These are phyloP conservation scores for Phialemoniopsis sp. DNA, from an alignment of 2,329 filamentous ascomycete genomes.

Conservation along the genomic window DNA sequence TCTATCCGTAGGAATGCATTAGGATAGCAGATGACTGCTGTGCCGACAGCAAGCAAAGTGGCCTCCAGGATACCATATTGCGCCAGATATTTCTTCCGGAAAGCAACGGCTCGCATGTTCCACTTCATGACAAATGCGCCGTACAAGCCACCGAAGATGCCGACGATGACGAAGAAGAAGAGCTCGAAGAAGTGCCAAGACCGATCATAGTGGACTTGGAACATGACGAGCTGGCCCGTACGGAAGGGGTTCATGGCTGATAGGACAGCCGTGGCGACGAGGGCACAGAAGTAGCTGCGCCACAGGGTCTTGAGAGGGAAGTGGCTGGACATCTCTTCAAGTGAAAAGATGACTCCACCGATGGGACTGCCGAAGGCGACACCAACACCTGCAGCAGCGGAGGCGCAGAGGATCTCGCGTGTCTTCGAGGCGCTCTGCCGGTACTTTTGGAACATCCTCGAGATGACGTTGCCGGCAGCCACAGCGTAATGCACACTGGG, in stretches of 20 bases:
- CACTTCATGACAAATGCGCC: constrained; percentile 97
- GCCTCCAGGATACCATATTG: constrained; percentile 85
- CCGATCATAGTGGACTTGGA: constrained; percentile 92
- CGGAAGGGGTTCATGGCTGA: constrained; percentile 97
- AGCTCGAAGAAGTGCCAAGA: constrained; percentile 98
- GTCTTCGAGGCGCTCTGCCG: constrained; percentile 89
- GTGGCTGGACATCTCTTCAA: constrained; percentile 96
- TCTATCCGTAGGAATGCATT: constrained; percentile 95
- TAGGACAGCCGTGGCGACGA: constrained; percentile 89
- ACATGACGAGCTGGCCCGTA: constrained; percentile 98
- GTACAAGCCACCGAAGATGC: constrained; percentile 90
- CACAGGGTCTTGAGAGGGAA: constrained; percentile 97
- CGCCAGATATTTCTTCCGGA: constrained; percentile 86
- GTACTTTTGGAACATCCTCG: constrained; percentile 88
- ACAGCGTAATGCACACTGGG: constrained; percentile 99
- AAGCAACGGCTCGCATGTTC: constrained; percentile 87
- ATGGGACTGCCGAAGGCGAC: constrained; percentile 98
- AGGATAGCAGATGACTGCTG: constrained; percentile 91
- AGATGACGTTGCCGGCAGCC: constrained; percentile 95
- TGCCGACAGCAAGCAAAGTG: constrained; percentile 75
- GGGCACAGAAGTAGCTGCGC: constrained; percentile 95
- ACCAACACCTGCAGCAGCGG: constrained; percentile 89
- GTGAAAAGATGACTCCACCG: constrained; percentile 89
- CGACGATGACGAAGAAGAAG: constrained; percentile 86
- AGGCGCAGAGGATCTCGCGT: constrained; percentile 89